Evolutionary conservation across 495 filamentous ascomycete species (phyloP), one percentile per base, ranked within the genome.

Genomic region (Amniculicola lignicola): DNA sequence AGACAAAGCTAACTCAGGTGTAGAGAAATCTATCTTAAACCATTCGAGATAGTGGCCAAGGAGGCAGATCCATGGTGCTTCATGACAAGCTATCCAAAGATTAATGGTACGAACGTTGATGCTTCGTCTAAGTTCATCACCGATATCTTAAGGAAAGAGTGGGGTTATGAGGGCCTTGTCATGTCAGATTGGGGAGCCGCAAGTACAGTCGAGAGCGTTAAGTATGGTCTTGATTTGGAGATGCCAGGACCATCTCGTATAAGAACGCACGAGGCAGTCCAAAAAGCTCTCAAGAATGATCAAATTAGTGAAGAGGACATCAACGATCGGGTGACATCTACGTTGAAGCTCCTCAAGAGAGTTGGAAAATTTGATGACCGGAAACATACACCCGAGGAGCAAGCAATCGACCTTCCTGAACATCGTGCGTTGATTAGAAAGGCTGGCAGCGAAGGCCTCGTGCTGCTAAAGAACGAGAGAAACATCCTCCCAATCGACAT

Each of bases 11-110:
- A 9, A 49, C 1, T 21, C 10, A 78, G 85, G 21, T 7, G 18
- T 19, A 45, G 24, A 12, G 87, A 91, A 70, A 83, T 89, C n/a
- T 90, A 89, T 60, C 71, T 83, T 7, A 59, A 84, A 63, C 82
- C 86, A 0, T 89, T 88, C 66, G 82, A 87, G 66, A 68, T 86
- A 49, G 83, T 81, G 1, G 72, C 85, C 59, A 73, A 81, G 4
- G 82, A 87, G 39, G 74, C 78, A 16, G 72, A 78, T 39, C 79
- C 82, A 0, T 76, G 77, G 11, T 80, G 80, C 46, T 74, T 88
- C 35, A 89, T 89, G 86, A 35, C 46, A 9, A 50, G 46, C n/a
- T 50, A 38, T 37, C 42, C 42, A 6, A 45, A 45, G 23, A 45
- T 89, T 39, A 87, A 88, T 60, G 86, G 84, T 1, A 72, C 69